Conservation (phyloP, 768 basidiomycete genomes). For the Brasilioporus rufonigricans region DNA sequence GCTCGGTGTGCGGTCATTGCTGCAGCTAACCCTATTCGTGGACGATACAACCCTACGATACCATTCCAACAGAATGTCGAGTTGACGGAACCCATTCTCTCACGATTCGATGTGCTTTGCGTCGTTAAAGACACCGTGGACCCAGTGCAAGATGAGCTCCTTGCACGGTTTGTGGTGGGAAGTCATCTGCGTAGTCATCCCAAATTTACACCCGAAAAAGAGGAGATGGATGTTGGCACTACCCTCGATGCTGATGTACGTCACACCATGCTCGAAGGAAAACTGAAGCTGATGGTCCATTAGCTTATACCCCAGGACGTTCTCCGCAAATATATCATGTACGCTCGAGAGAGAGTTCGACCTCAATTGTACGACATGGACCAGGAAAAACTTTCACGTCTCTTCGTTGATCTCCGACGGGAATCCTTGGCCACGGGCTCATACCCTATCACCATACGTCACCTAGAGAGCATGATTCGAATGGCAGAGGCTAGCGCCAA, state of each 20-base stretch:
- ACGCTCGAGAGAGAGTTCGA: constrained; percentile 87
- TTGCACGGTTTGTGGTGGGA: constrained; percentile 97
- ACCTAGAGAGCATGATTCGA: constrained; percentile 98
- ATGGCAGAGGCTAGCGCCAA: constrained; percentile 99
- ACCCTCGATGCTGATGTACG: constrained; percentile 86
- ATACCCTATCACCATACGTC: constrained; percentile 96
- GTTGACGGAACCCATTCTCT: constrained; percentile 95
- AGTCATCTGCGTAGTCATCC: constrained; percentile 95
- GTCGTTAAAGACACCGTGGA: constrained; percentile 98
- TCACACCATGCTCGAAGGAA: constrained; percentile 8
- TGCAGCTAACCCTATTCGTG: constrained; percentile 96
- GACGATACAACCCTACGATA: constrained; percentile 96
- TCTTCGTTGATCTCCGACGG: constrained; percentile 93
- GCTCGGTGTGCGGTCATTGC: constrained; percentile 97
- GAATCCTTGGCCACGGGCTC: constrained; percentile 98
- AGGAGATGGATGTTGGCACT: constrained; percentile 94
- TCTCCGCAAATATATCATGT: constrained; percentile 98
- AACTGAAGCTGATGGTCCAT: constrained; percentile 8
- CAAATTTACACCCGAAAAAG: constrained; percentile 78
- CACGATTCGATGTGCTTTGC: constrained; percentile 96
- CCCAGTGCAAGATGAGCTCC: constrained; percentile 93
- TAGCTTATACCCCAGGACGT: constrained; percentile 97
- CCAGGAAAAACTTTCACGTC: constrained; percentile 89
- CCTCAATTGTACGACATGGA: constrained; percentile 96
- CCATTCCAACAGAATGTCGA: constrained; percentile 99